Conservation (phyloP, 1,284 basidiomycete species). For the Austroboletus novae-zelandiae region DNA sequence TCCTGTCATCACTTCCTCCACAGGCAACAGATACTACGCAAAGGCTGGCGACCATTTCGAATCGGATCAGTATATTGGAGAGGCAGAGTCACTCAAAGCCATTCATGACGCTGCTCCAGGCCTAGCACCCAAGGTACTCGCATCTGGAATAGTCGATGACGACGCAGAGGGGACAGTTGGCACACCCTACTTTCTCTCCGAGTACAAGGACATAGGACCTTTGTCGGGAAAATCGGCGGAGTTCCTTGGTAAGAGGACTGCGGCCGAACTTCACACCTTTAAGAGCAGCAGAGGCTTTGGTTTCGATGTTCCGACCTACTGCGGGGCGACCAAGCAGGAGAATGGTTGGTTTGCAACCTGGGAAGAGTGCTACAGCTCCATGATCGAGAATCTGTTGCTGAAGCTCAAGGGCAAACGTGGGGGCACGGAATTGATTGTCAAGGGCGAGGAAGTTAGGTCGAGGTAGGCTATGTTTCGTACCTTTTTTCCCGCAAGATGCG, state of each 20-base stretch:
- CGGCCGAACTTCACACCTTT: slow-evolving; percentile 60
- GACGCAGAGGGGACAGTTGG: slow-evolving; percentile 35
- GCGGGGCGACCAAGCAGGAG: slow-evolving; percentile 72
- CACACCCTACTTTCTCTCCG: slow-evolving; percentile 67
- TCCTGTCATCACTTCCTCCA: slow-evolving; percentile 55
- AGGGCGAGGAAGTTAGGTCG: slow-evolving; percentile 54
- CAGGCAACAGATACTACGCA: slow-evolving; percentile 56
- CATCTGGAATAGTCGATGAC: slow-evolving; percentile 43
- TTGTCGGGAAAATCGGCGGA: slow-evolving; percentile 47
- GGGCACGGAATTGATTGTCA: slow-evolving; percentile 47
- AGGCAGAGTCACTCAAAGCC: slow-evolving; percentile 68
- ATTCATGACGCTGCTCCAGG: slow-evolving; percentile 65
- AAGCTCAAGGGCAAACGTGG: slow-evolving; percentile 49
- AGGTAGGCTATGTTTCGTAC: slow-evolving; percentile 45
- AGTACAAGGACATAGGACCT: slow-evolving; percentile 63
- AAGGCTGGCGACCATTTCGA: slow-evolving; percentile 55
- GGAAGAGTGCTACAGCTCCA: slow-evolving; percentile 67
- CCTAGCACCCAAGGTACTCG: slow-evolving; percentile 62
- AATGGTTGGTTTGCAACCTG: slow-evolving; percentile 77
- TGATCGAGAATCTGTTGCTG: slow-evolving; percentile 65
- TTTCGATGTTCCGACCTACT: slow-evolving; percentile 77
- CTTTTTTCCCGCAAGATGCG: not conserved
- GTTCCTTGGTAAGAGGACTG: slow-evolving; percentile 60
- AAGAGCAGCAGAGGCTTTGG: slow-evolving; percentile 63
- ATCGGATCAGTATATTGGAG: slow-evolving; percentile 66